phyloP scores from a whole-genome alignment of 306 rosid species.

The peach (Prunus persica) region Prunus_persica_NCBIv2 NC_034015.1:3102501-3103000 shows the following conservation, averaged over 20 bases:
- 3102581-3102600: no score
- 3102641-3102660: no score
- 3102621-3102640: no score
- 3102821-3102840: background rate
- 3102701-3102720: background rate
- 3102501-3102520: no score
- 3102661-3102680: no score
- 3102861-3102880: background rate
- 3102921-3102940: background rate
- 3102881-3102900: background rate
- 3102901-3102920: background rate
- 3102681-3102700: background rate
- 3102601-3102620: no score
- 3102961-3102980: no score
- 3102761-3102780: background rate
- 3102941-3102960: no score
- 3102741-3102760: background rate
- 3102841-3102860: background rate
- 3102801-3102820: background rate
- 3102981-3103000: no score
- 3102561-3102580: no score
- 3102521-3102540: no score
- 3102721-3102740: background rate
- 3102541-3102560: no score
- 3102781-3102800: background rate